Conservation (phyloP, 2,329 filamentous ascomycete species). For the Calcarisporium arbuscula region DNA sequence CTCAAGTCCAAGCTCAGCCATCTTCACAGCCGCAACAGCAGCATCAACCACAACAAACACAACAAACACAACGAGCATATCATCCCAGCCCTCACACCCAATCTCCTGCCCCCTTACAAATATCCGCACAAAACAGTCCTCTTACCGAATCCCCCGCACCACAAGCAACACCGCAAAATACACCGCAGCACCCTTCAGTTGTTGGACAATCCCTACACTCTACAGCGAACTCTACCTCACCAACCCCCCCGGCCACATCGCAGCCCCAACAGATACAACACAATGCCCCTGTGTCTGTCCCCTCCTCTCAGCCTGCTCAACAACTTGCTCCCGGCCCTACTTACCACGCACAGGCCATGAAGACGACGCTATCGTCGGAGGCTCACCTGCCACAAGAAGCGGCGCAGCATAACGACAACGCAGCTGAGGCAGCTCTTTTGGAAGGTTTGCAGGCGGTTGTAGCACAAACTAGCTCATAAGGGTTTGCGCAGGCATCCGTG, state of each 20-base stretch:
- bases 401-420: constrained; percentile 23
- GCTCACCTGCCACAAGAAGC: constrained; percentile 16
- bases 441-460: constrained; percentile 29
- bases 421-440: constrained; percentile 26
- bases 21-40: constrained; percentile 6
- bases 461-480: constrained; percentile 18
- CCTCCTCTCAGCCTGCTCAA: constrained; percentile 12
- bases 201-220: no score
- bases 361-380: constrained; percentile 14
- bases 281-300: constrained; percentile 13
- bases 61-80: constrained; percentile 4
- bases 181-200: no score
- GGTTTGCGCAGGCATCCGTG: no score
- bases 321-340: constrained; percentile 8
- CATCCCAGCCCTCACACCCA: constrained; percentile 4
- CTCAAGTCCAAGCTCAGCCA: constrained; percentile 12
- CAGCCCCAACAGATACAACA: neutral
- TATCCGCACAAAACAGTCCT: no score
- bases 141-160: no score
- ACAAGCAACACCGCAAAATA: no score
- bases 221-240: constrained; percentile 4
- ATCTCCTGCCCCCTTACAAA: no score
- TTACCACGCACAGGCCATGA: constrained; percentile 5
- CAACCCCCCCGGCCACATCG: constrained; percentile 5
- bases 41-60: constrained; percentile 1